Evolutionary conservation across 805 yeast genomes (phyloP).

Genomic region (Ogataea paraovalis): DNA sequence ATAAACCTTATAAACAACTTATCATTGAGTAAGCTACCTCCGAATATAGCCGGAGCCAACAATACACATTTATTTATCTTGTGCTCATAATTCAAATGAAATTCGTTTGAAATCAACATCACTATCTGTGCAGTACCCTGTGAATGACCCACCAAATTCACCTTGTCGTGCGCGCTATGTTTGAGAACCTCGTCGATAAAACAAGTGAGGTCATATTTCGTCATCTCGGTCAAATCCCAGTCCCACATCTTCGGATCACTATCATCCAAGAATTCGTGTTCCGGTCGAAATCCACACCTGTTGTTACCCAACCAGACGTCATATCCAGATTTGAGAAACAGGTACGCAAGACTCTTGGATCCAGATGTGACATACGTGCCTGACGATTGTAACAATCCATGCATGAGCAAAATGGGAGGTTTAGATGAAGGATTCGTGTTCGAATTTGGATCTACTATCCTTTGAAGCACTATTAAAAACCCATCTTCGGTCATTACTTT

Average conservation of each 20-base stretch:
- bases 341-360: conserved; percentile 66
- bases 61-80: conserved; percentile 69
- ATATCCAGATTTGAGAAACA: conserved; percentile 46
- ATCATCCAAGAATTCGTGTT: conserved; percentile 47
- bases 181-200: conserved; percentile 58
- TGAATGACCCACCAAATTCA: conserved; percentile 76
- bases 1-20: conserved; percentile 60
- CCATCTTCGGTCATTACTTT: conserved; percentile 77
- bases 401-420: conserved; percentile 70
- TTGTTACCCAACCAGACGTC: conserved; percentile 94
- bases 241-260: conserved; percentile 70
- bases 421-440: conserved; percentile 9
- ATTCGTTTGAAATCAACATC: conserved; percentile 54
- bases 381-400: conserved; percentile 83
- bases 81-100: conserved; percentile 32
- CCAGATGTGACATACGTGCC: conserved; percentile 88
- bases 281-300: conserved; percentile 78
- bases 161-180: conserved; percentile 33
- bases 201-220: conserved; percentile 70
- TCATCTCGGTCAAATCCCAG: conserved; percentile 89
- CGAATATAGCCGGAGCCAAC: conserved; percentile 87
- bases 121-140: conserved; percentile 92
- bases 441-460: conserved; percentile 47
- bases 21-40: conserved; percentile 69
- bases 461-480: conserved; percentile 60